phyloP scores from a whole-genome alignment of 352 stramenopile species.

The Phytophthora uliginosa region DNA sequence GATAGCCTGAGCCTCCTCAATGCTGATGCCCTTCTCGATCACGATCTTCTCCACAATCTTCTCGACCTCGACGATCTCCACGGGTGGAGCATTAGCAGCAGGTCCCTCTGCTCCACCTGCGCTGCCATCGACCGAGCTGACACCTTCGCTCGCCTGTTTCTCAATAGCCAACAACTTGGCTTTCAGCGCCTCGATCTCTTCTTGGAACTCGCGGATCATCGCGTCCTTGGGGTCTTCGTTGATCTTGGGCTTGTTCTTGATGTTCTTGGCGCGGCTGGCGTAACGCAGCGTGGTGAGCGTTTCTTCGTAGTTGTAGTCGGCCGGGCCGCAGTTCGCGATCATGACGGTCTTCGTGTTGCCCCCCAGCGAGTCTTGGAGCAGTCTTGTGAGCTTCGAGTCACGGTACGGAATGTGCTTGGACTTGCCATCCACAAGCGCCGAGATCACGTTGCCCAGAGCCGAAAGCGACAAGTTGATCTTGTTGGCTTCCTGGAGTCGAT shows the following conservation, averaged over 20 bases:
- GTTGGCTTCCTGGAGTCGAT: slow-evolving; percentile 82
- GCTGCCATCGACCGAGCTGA: slow-evolving; percentile 15
- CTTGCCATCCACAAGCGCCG: slow-evolving; percentile 85
- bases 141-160: slow-evolving; percentile 44
- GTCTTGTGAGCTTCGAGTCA: slow-evolving; percentile 98
- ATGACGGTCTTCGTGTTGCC: slow-evolving; percentile 99
- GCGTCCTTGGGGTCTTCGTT: slow-evolving; percentile 99
- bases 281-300: slow-evolving; percentile 96
- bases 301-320: slow-evolving; percentile 99
- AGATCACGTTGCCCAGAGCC: slow-evolving; percentile 90
- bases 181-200: slow-evolving; percentile 97
- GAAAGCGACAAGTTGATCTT: slow-evolving; percentile 88
- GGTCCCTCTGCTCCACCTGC: background rate
- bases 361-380: slow-evolving; percentile 97
- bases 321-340: slow-evolving; percentile 97
- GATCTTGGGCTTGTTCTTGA: slow-evolving; percentile 99
- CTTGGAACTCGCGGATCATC: slow-evolving; percentile 98
- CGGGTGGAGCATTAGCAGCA: slow-evolving; percentile 5
- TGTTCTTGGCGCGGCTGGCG: slow-evolving; percentile 99
- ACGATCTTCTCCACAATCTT: slow-evolving; percentile 90
- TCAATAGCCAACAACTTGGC: slow-evolving; percentile 76
- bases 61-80: slow-evolving; percentile 76
- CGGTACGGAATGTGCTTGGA: slow-evolving; percentile 90
- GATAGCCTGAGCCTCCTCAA: slow-evolving; percentile 80
- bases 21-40: slow-evolving; percentile 86